phyloP scores from a whole-genome alignment of 352 stramenopile species.

The Globisporangium viniferum region DNA sequence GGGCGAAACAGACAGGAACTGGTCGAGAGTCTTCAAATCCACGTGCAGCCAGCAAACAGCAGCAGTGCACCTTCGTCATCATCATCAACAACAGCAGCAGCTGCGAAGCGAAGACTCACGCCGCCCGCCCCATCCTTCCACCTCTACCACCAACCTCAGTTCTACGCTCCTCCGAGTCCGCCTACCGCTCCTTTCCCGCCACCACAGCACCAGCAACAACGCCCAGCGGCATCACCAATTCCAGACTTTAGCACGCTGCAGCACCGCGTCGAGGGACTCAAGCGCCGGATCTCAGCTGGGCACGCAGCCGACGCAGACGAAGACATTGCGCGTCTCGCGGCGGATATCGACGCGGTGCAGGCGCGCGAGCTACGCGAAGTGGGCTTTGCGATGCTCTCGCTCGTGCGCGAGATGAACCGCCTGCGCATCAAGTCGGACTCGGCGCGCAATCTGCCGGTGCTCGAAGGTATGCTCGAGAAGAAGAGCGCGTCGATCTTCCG shows the following conservation, averaged over 20 bases:
- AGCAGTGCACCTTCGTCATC: background rate
- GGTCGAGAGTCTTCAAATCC: constrained; percentile 9
- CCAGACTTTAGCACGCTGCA: constrained; percentile 43
- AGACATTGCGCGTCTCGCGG: constrained; percentile 34
- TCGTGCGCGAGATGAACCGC: constrained; percentile 55
- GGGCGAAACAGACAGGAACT: background rate
- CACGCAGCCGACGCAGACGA: constrained; percentile 30
- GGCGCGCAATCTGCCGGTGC: constrained; percentile 35
- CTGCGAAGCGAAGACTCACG: background rate
- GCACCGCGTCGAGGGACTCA: constrained; percentile 48
- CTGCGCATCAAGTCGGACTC: constrained; percentile 33
- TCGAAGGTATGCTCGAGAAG: constrained; percentile 71
- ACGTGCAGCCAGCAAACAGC: constrained; percentile 3
- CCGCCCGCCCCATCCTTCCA: background rate
- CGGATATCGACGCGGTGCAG: constrained; percentile 39
- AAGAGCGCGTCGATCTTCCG: constrained; percentile 78
- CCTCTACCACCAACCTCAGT: constrained; percentile 1
- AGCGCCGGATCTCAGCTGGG: constrained; percentile 40
- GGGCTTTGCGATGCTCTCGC: constrained; percentile 44
- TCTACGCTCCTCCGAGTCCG: constrained; percentile 10
- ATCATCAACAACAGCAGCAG: constrained; percentile 8
- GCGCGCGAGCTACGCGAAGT: constrained; percentile 38
- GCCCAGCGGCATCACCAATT: constrained; percentile 23
- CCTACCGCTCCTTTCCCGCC: constrained; percentile 11
- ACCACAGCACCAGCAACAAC: background rate